Conservation (phyloP, 345 rosid species). For the Citrus glauca region DNA sequence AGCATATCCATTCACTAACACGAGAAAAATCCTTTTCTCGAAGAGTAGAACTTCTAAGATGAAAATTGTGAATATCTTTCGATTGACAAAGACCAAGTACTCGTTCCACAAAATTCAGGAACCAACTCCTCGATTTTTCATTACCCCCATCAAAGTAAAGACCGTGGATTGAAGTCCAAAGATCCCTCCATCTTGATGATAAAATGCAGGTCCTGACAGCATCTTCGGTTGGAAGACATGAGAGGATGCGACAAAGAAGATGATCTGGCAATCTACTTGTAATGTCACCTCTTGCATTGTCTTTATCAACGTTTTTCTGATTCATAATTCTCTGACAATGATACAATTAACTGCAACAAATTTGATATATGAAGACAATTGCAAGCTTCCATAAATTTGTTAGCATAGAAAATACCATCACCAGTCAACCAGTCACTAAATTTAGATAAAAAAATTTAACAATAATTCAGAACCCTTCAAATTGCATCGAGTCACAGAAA, state of each 20-base stretch:
- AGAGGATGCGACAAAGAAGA: not conserved
- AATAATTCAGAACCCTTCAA: too few relatives aligned
- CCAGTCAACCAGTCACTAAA: not conserved
- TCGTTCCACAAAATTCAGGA: not conserved
- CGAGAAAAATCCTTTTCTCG: not conserved
- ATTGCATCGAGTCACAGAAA: too few relatives aligned
- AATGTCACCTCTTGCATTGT: not conserved
- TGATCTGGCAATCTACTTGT: not conserved
- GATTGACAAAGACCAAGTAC: not conserved
- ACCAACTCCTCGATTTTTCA: not conserved
- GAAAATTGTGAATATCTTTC: not conserved
- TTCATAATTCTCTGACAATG: not conserved
- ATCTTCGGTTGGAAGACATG: not conserved
- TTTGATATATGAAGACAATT: not conserved
- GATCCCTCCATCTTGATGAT: not conserved
- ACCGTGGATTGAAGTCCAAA: not conserved
- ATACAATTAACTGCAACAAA: not conserved
- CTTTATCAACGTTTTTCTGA: not conserved
- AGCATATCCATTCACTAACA: not conserved
- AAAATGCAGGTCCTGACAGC: not conserved
- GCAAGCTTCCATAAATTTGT: not conserved
- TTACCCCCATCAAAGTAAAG: not conserved
- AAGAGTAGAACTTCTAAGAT: not conserved
- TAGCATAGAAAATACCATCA: not conserved
- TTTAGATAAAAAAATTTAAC: not conserved